These are phyloP conservation scores for Penicillium vulpinum DNA, from an alignment of 2,329 filamentous ascomycete genomes.

Conservation along the genomic window DNA sequence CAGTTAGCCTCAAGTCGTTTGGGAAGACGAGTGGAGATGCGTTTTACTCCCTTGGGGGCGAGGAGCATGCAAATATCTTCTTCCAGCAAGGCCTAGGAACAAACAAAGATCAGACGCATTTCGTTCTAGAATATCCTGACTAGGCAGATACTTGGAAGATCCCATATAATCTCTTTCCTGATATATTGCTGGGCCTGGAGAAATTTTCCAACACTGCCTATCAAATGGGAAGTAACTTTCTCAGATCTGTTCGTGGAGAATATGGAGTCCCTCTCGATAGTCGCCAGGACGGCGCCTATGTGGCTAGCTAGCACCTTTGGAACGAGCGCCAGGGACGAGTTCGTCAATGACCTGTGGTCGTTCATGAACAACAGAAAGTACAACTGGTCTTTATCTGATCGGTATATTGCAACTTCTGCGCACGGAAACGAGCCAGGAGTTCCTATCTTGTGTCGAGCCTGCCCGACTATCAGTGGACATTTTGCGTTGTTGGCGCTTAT, in stretches of 20 bases:
- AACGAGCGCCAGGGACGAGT: slow-evolving; percentile 30
- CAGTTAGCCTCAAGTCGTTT: slow-evolving; percentile 50
- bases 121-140: slow-evolving; percentile 43
- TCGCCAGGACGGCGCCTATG: slow-evolving; percentile 42
- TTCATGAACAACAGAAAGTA: slow-evolving; percentile 47
- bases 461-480: slow-evolving; percentile 47
- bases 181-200: slow-evolving; percentile 40
- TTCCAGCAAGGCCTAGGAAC: slow-evolving; percentile 38
- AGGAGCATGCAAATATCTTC: slow-evolving; percentile 37
- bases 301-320: slow-evolving; percentile 42
- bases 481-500: slow-evolving; percentile 45
- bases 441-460: slow-evolving; percentile 38
- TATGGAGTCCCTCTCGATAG: slow-evolving; percentile 45
- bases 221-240: slow-evolving; percentile 40
- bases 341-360: slow-evolving; percentile 44
- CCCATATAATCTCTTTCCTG: slow-evolving; percentile 46
- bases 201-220: slow-evolving; percentile 41
- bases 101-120: slow-evolving; percentile 41
- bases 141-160: slow-evolving; percentile 37
- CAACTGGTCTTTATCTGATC: slow-evolving; percentile 47
- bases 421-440: slow-evolving; percentile 33
- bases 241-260: slow-evolving; percentile 35
- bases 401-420: slow-evolving; percentile 40
- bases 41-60: slow-evolving; percentile 40
- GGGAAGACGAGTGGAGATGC: slow-evolving; percentile 39